Evolutionary conservation across 2,329 filamentous ascomycete species (phyloP).

Genomic region (Fusarium sp.): DNA sequence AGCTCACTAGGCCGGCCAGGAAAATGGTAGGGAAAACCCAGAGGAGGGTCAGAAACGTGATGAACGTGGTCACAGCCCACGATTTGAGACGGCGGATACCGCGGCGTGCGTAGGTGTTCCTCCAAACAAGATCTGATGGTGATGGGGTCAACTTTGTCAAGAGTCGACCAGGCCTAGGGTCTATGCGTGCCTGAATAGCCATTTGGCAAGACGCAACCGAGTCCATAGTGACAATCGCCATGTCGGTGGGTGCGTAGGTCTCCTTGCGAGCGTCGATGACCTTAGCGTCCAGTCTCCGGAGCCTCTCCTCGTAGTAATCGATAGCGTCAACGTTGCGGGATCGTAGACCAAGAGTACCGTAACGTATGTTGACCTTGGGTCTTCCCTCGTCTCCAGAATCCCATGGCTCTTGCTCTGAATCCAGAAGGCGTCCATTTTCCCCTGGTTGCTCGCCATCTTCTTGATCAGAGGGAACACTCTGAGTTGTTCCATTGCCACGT

Average conservation of each 20-base stretch:
- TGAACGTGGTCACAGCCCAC: conserved; percentile 86
- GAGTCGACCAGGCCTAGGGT: conserved; percentile 86
- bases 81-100: conserved; percentile 78
- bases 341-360: conserved; percentile 78
- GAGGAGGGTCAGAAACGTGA: conserved; percentile 83
- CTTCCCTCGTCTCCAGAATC: conserved; percentile 58
- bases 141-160: conserved; percentile 88
- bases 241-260: conserved; percentile 79
- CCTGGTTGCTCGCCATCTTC: conserved; percentile 58
- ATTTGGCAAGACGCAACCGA: conserved; percentile 93
- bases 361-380: conserved; percentile 80
- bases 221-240: conserved; percentile 98
- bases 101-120: conserved; percentile 86
- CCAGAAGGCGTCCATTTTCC: conserved; percentile 70
- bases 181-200: conserved; percentile 93
- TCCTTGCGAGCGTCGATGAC: conserved; percentile 77
- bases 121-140: conserved; percentile 94
- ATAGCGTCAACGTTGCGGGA: conserved; percentile 86
- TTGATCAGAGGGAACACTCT: conserved; percentile 46
- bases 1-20: conserved; percentile 81
- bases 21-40: conserved; percentile 87
- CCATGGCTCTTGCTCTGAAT: conserved; percentile 52
- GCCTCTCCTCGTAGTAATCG: conserved; percentile 90
- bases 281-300: conserved; percentile 80
- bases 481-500: conserved; percentile 26